Evolutionary conservation across 805 yeast species (phyloP).

Genomic region (Barnettozyma pratensis): DNA sequence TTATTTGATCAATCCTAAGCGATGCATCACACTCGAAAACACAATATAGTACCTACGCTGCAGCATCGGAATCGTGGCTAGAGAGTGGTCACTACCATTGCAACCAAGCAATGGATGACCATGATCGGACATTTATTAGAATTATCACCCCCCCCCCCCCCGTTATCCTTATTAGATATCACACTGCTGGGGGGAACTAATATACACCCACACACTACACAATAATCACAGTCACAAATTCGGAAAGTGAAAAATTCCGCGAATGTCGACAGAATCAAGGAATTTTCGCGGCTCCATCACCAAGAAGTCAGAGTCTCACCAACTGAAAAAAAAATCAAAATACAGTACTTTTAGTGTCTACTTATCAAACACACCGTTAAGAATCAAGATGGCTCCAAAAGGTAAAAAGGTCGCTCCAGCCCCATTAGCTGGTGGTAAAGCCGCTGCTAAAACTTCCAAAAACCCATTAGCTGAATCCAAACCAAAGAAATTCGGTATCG

Average conservation of each 20-base stretch:
- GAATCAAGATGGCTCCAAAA: conserved; percentile 17
- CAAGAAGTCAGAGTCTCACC: neutral
- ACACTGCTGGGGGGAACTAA: neutral
- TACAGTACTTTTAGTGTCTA: neutral
- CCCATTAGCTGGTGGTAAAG: conserved; percentile 88
- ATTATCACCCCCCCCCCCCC: no score
- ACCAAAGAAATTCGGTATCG: conserved; percentile 94
- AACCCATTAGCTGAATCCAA: conserved; percentile 88
- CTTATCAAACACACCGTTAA: neutral
- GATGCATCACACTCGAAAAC: no score
- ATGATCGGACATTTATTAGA: no score
- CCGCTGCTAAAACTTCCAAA: conserved; percentile 54
- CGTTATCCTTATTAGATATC: no score
- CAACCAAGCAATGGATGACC: no score
- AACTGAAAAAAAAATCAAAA: conserved; percentile 1
- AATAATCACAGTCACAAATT: conserved; percentile 5
- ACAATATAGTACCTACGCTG: no score
- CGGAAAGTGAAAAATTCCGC: conserved; percentile 1
- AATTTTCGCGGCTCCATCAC: no score
- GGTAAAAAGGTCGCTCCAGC: conserved; percentile 95
- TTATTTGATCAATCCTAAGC: no score
- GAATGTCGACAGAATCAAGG: neutral
- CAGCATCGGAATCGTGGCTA: no score
- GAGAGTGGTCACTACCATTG: no score
- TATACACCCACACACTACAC: neutral